Base-by-base conservation (phyloP, 2,329 filamentous ascomycete species). In the Apiospora saccharicola region DNA sequence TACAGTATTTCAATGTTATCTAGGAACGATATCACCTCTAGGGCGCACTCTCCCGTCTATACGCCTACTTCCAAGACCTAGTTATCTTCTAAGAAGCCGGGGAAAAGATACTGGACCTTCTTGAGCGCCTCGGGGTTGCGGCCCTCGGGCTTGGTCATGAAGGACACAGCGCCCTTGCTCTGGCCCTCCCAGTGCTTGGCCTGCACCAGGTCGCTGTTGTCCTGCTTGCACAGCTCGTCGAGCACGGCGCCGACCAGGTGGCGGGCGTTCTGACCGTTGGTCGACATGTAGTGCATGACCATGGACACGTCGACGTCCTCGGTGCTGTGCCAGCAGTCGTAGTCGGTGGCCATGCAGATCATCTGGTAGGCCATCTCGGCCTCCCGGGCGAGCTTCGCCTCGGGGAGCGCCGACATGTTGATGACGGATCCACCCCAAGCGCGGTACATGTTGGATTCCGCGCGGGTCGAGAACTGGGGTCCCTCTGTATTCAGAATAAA, bases 331-430 rank as follows among this genome's bases (percentile, higher is more conserved):
- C 96, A 99, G 90, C 96, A 98, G 86, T 99, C 96, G 83, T 99
- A 99, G 86, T 99, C 96, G 41, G 96, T 99, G 46, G 94, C 94
- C 96, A 99, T 99, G 88, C 96, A 98, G 80, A 99, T 97, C 90
- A 98, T 97, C 86, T 97, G 95, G 84, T 98, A 98, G 47, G 93
- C 93, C 78, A 99, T 93, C 86, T 99, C 96, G 34, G 96, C 96
- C 86, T 99, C 96, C 71, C 94, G 92, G 13, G 96, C 96, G 26
- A 99, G 91, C 88, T 99, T 99, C 69, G 96, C 93, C 85, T 99
- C 96, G 26, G 96, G 96, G 22, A 99, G 89, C 19, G 92, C 93
- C 64, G 94, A 97, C 96, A 99, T 99, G 89, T 98, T 98, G 88
- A 99, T 98, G 70, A 98, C 94, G 76, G 90, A 93, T 77, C 95